Evolutionary conservation across 2,329 filamentous ascomycete genomes (phyloP), one percentile per base, ranked within the genome.

Genomic region (Penicillium griseofulvum): DNA sequence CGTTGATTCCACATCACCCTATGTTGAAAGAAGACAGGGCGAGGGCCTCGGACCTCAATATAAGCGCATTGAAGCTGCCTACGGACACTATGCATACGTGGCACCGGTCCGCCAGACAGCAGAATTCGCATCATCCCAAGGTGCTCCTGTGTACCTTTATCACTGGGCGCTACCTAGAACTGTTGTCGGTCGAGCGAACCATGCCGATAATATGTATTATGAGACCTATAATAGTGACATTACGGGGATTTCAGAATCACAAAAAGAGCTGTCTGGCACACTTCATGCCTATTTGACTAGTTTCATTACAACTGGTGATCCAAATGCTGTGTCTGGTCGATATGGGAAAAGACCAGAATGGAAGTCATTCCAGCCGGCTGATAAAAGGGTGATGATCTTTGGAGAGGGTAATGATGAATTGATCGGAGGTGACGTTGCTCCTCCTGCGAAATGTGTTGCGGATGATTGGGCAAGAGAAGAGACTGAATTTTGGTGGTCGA

Each of bases 121-220:
- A 1, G 59, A 71, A 6, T 71, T 74, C 28, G 74, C 72, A 5
- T 71, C 73, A 4, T 43, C 64, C 0, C 64, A 71, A 14, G 60
- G 68, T 0, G 64, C 67, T 0, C 74, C 79, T 0, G 75, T 82
- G 0, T 83, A 78, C 44, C 63, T 82, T 4, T 83, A 83, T 57
- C 79, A 81, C 63, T 83, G 82, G 82, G 81, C 81, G 0, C 64
- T 81, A 0, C 73, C 78, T 4, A 73, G 73, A 6, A 76, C 72
- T 0, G 63, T 79, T 1, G 59, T 76, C 12, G 73, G 74, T 9
- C 77, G 80, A 0, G 79, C 80, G 0, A 75, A 74, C 16, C 80
- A 82, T 54, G 80, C 64, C 0, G 78, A 81, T 51, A 80, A 81
- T 33, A 75, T 79, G 71, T 62, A 66, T 11, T 81, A 81, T 51